A percentile compares a stretch with the other conserved stretches of the same genome.
These are phyloP conservation scores for Yamadazyma atlantica DNA, from an alignment of 1,139 yeast species.

Conservation along the genomic window DNA sequence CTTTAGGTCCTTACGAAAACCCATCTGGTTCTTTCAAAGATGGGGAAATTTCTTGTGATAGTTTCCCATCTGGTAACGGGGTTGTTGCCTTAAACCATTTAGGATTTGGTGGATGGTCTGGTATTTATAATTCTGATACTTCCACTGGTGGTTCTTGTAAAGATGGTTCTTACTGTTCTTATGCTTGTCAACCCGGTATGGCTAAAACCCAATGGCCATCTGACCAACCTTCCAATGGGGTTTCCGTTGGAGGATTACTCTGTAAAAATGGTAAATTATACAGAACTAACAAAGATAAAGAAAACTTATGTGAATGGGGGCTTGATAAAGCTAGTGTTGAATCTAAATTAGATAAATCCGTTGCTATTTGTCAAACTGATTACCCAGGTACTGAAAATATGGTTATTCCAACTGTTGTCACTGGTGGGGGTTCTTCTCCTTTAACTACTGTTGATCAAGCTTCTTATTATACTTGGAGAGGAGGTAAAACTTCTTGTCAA, in stretches of 20 bases:
- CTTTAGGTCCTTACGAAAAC: constrained; percentile 49
- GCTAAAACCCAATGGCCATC: constrained; percentile 88
- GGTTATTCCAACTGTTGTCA: constrained; percentile 75
- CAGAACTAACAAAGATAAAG: constrained; percentile 57
- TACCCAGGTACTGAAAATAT: constrained; percentile 89
- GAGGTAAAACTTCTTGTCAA: constrained; percentile 69
- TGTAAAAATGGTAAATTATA: constrained; percentile 71
- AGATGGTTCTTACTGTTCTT: constrained; percentile 79
- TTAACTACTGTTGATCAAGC: constrained; percentile 66
- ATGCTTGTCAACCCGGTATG: constrained; percentile 90
- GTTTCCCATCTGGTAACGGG: constrained; percentile 73
- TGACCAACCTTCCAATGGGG: constrained; percentile 68
- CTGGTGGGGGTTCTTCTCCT: constrained; percentile 56
- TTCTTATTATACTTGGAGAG: constrained; percentile 64
- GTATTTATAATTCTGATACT: constrained; percentile 63
- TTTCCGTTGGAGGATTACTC: constrained; percentile 74
- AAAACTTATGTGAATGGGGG: constrained; percentile 81
- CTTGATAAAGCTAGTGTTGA: constrained; percentile 58
- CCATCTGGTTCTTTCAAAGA: constrained; percentile 60
- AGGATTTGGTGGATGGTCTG: constrained; percentile 73
- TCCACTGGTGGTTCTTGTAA: constrained; percentile 66
- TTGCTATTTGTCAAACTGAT: constrained; percentile 83
- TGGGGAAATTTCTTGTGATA: constrained; percentile 60
- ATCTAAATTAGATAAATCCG: constrained; percentile 53
- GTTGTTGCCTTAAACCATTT: constrained; percentile 59